These are phyloP conservation scores for Melampsora larici-populina DNA, from an alignment of 1,284 basidiomycete species.

Conservation along the genomic window DNA sequence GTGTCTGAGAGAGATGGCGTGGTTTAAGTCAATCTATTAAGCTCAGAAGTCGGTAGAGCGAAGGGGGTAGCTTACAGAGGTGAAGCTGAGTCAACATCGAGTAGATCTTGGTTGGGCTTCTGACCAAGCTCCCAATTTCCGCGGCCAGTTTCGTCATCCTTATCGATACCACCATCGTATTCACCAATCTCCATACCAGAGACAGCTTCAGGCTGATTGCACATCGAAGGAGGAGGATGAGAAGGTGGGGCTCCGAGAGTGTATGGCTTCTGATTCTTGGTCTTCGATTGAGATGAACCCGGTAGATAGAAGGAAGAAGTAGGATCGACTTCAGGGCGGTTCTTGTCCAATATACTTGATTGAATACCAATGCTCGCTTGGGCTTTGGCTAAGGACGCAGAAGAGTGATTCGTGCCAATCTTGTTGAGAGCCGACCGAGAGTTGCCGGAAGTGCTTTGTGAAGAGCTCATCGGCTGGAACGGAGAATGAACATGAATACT, in stretches of 20 bases:
- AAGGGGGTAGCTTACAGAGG: conserved; percentile 20
- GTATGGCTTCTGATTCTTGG: conserved; percentile 29
- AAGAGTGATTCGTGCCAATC: conserved; percentile 16
- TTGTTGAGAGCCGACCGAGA: conserved; percentile 19
- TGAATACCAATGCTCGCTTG: conserved; percentile 35
- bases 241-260: conserved; percentile 16
- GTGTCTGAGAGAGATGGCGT: conserved; percentile 11
- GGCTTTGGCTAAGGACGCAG: conserved; percentile 20
- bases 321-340: conserved; percentile 12
- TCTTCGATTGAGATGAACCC: conserved; percentile 10
- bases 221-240: conserved; percentile 11
- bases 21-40: not conserved
- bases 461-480: not conserved
- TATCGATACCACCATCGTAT: conserved; percentile 54
- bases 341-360: conserved; percentile 27
- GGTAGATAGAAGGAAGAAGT: conserved; percentile 17
- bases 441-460: not conserved
- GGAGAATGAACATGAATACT: not conserved
- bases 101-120: conserved; percentile 12
- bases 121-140: conserved; percentile 46
- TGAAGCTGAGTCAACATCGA: conserved; percentile 36
- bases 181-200: conserved; percentile 50
- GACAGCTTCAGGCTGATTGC: conserved; percentile 1
- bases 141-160: conserved; percentile 52
- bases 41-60: not conserved